Conservation (phyloP, 2,329 filamentous ascomycete species). For the Myriangium duriaei region DNA sequence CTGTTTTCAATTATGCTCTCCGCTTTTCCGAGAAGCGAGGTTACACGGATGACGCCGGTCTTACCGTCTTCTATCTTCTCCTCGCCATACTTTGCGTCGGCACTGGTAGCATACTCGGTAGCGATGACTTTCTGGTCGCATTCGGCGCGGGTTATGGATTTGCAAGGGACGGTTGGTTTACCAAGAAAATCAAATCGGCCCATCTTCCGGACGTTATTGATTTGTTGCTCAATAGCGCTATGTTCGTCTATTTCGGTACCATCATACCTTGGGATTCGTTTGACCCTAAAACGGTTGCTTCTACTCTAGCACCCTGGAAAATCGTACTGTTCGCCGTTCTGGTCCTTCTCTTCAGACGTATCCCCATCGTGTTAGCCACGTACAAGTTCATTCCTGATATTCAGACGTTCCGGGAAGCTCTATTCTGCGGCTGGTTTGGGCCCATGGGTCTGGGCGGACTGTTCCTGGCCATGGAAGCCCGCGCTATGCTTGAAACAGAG, state of each 20-base stretch:
- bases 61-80: conserved; percentile 45
- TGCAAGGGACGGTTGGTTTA: conserved; percentile 41
- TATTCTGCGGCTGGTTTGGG: conserved; percentile 46
- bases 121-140: conserved; percentile 44
- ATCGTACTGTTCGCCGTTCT: conserved; percentile 36
- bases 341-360: conserved; percentile 40
- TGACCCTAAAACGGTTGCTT: conserved; percentile 26
- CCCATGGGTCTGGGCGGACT: conserved; percentile 46
- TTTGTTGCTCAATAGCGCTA: conserved; percentile 41
- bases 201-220: conserved; percentile 40
- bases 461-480: conserved; percentile 44
- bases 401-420: conserved; percentile 37
- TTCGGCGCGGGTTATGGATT: conserved; percentile 45
- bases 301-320: conserved; percentile 26
- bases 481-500: conserved; percentile 40
- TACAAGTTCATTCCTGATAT: conserved; percentile 39
- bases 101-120: conserved; percentile 38
- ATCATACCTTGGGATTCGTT: conserved; percentile 42
- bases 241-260: conserved; percentile 46
- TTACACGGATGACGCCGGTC: conserved; percentile 38
- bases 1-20: conserved; percentile 35
- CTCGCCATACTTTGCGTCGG: conserved; percentile 41
- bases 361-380: conserved; percentile 38
- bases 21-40: conserved; percentile 33
- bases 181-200: conserved; percentile 33